Conservation (phyloP, 768 basidiomycete genomes). For the Naganishia randhawae region DNA sequence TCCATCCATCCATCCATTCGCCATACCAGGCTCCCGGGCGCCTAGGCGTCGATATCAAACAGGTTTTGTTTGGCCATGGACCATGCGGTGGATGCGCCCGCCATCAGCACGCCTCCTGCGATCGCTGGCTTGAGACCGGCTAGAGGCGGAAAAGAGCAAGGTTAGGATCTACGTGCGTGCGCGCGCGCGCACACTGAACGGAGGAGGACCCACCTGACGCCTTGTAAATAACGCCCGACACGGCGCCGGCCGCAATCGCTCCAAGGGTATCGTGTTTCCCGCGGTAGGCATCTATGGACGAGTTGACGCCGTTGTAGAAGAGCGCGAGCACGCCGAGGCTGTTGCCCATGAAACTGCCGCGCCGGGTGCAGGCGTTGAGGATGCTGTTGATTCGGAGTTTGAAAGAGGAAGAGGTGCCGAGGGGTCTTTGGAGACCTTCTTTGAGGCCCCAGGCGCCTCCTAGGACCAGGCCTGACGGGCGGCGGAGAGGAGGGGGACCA, state of each 20-base stretch:
- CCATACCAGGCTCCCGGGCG: background rate
- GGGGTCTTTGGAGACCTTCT: slow-evolving; percentile 80
- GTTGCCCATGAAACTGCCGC: slow-evolving; percentile 97
- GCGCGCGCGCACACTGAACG: slow-evolving; percentile 33
- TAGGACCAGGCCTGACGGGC: slow-evolving; percentile 77
- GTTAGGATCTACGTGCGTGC: background rate
- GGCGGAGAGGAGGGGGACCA: slow-evolving; percentile 51
- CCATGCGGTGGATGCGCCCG: slow-evolving; percentile 86
- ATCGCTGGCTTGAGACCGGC: slow-evolving; percentile 88
- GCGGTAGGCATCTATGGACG: slow-evolving; percentile 79
- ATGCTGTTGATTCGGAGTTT: slow-evolving; percentile 92
- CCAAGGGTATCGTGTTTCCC: slow-evolving; percentile 88
- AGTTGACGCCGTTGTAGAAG: slow-evolving; percentile 93
- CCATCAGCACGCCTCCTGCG: slow-evolving; percentile 82
- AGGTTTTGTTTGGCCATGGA: slow-evolving; percentile 87
- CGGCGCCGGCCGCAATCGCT: slow-evolving; percentile 83
- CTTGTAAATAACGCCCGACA: slow-evolving; percentile 88
- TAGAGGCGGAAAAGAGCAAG: slow-evolving; percentile 50
- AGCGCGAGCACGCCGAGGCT: slow-evolving; percentile 95
- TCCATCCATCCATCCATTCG: too few species aligned
- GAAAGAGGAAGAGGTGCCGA: slow-evolving; percentile 43
- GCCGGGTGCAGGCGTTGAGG: slow-evolving; percentile 90
- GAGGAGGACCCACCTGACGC: slow-evolving; percentile 70
- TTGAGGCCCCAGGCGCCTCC: slow-evolving; percentile 94
- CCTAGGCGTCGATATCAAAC: slow-evolving; percentile 33